A percentile compares a stretch with the other conserved stretches of the same genome.
These are phyloP conservation scores for Austroboletus festivus DNA, from an alignment of 768 basidiomycete species.

Conservation along the genomic window DNA sequence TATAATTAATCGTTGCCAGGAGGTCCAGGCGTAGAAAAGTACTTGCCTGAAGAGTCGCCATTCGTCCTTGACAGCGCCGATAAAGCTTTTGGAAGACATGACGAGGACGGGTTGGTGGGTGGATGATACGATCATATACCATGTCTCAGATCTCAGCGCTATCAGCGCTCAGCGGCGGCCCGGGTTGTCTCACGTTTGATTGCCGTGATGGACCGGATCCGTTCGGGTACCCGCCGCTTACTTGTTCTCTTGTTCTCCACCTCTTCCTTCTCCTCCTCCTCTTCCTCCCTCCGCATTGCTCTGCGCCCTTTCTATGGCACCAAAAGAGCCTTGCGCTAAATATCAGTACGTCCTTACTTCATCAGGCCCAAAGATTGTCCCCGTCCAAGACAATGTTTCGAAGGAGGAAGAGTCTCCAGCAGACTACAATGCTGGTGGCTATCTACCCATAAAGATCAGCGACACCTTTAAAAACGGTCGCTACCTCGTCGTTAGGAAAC, in stretches of 20 bases:
- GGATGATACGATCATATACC: no score
- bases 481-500: conserved; percentile 84
- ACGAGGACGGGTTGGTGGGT: not conserved
- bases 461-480: conserved; percentile 83
- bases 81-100: conserved; percentile 42
- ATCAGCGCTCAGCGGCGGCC: no score
- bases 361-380: conserved; percentile 65
- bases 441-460: conserved; percentile 74
- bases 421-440: conserved; percentile 79
- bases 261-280: not conserved
- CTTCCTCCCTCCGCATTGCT: no score
- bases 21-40: not conserved
- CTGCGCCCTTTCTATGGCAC: conserved; percentile 52
- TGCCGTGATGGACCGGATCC: conserved; percentile 16
- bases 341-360: conserved; percentile 75
- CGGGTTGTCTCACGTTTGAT: no score
- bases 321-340: conserved; percentile 62
- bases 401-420: conserved; percentile 84
- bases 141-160: no score
- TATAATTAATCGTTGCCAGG: not conserved
- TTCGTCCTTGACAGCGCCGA: conserved; percentile 81
- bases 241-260: not conserved
- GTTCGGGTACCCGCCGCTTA: conserved; percentile 13
- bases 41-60: conserved; percentile 76
- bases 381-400: conserved; percentile 58